Evolutionary conservation across 129 eudicot species (phyloP).

Genomic region (Mikania micrantha): DNA sequence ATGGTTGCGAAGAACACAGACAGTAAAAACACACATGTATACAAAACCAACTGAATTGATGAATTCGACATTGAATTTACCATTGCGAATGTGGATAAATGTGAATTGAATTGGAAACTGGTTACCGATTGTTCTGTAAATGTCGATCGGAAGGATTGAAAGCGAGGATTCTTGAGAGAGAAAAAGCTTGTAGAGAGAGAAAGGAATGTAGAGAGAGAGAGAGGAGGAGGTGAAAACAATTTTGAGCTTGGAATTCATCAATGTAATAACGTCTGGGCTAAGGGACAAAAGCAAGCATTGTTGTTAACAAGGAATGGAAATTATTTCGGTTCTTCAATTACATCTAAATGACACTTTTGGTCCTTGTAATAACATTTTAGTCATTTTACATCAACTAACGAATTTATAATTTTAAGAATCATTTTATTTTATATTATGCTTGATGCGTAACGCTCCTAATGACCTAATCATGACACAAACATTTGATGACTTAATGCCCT

Average conservation of each 20-base stretch:
- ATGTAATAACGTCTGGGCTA: conserved; percentile 46
- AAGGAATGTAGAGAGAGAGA: conserved; percentile 24
- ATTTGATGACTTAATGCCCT: no score
- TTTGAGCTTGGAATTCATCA: conserved; percentile 82
- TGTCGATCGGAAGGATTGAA: conserved; percentile 24
- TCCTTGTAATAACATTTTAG: not conserved
- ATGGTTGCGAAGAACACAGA: not conserved
- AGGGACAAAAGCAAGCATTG: conserved; percentile 37
- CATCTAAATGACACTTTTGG: not conserved
- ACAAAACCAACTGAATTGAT: not conserved
- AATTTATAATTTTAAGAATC: no score
- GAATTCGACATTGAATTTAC: conserved; percentile 1
- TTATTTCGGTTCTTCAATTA: conserved; percentile 16
- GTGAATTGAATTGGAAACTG: conserved; percentile 2
- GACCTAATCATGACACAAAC: no score
- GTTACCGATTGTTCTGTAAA: not conserved
- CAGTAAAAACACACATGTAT: not conserved
- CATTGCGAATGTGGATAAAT: conserved; percentile 19
- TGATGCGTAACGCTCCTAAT: no score
- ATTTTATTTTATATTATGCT: no score
- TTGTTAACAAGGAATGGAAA: conserved; percentile 24
- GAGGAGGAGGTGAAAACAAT: conserved; percentile 51
- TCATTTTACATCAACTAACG: no score
- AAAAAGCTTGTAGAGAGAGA: conserved; percentile 31
- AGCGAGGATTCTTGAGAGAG: conserved; percentile 28